Base-by-base conservation (phyloP, 2,329 filamentous ascomycete genomes). In the Aspergillus hiratsukae region DNA sequence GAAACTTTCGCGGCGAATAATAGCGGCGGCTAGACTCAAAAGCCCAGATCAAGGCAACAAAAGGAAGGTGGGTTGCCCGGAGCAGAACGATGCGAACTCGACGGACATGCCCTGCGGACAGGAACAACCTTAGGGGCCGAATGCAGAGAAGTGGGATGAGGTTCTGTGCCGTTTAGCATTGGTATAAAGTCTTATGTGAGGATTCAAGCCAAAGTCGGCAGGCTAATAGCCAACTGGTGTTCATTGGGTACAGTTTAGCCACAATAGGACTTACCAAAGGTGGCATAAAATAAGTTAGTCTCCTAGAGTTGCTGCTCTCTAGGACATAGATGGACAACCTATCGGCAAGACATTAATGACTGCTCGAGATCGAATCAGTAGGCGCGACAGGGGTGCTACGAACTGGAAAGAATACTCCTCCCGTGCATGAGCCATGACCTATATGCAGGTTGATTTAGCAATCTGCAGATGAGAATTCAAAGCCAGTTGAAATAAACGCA, bases 401-500 rank as follows among this genome's bases (percentile, higher is more conserved):
- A 65, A 84, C 81, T 83, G 80, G 65, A 82, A 85, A 27, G 84
- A 75, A 66, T 85, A 85, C 67, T 86, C 83, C 64, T 85, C 82
- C 64, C 82, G 77, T 41, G 83, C 82, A 74, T 85, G 82, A 55
- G 82, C 78, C 71, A 86, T 80, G 53, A 85, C 81, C 83, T 85
- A 62, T 51, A 58, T 28, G 54, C 45, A 52, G 51, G 21, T 31
- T 48, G 46, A n/a, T 48, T 61, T 53, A 63, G 56, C 46, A n/a
- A 29, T 43, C 11, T 50, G 41, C 7, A 37, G 11, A 52, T 28
- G 41, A 51, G 54, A 35, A 48, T 48, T 4, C 21, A 29, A 19
- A 29, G 31, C 2, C 23, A 43, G 43, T 40, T 40, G 41, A 48
- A 49, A 29, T 31, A 51, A 37, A 63, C 64, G 65, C 75, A 70